Evolutionary conservation across 345 rosid species (phyloP), one percentile per base, ranked within the genome.

Genomic region (Ricinus communis): DNA sequence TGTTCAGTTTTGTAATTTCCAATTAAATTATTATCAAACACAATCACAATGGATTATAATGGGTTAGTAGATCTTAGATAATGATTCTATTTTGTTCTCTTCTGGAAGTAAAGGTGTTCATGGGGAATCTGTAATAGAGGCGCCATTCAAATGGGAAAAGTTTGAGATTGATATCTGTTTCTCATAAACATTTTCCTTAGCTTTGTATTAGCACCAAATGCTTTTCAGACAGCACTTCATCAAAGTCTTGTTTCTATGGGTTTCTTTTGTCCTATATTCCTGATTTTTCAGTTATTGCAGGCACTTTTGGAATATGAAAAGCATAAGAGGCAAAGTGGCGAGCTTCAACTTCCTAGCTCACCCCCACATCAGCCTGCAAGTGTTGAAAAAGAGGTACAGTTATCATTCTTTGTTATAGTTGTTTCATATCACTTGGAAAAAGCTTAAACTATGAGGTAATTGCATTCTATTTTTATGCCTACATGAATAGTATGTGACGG

Each of bases 231-330:
- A n/a, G 49, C 38, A 25, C 4, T 55, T 25, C 60, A 25, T 55
- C 31, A 27, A 55, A 65, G 4, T 46, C 43, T 30, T 30, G 19
- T 22, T 60, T 56, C 31, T 59, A 62, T 45, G 51, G 49, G 38
- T 69, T 56, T 70, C 24, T 65, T 54, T 30, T 70, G 30, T 25
- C 38, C 63, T 59, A 61, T 62, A 13, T 64, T 27, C 50, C 65
- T 77, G 57, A 73, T 76, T 50, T 66, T 79, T 59, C 71, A 3
- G 30, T 62, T 71, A 55, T 55, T 62, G 55, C 86, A 93, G 98
- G 86, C 98, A 68, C 89, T 93, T 31, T 80, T 93, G 75, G 98
- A 93, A 80, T 93, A 88, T 80, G 98, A 93, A 76, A 93, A 86
- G 81, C 70, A 79, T 82, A 83, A 87, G 74, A 84, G 82, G 71